Conservation (phyloP, 177 flowering plant genomes). For the Tripterygium wilfordii region DNA sequence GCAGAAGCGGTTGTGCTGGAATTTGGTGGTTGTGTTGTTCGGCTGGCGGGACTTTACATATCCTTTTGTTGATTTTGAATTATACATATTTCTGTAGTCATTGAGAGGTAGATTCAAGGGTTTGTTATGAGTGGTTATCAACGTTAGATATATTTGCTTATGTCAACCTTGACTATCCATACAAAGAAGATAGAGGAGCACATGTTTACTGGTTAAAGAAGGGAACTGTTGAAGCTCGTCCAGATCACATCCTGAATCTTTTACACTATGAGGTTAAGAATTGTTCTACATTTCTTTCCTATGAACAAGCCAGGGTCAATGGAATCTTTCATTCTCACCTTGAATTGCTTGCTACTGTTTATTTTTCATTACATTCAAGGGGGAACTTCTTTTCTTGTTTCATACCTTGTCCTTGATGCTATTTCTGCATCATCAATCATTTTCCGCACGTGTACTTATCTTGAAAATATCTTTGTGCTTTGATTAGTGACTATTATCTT, state of each 20-base stretch:
- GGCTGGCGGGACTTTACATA: constrained; percentile 65
- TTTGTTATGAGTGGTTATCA: constrained; percentile 24
- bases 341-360: background rate
- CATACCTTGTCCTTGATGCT: too few species aligned
- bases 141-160: constrained; percentile 31
- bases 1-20: constrained; percentile 81
- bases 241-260: constrained; percentile 77
- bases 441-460: too few species aligned
- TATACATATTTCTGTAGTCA: background rate
- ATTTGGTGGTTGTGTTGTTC: constrained; percentile 16
- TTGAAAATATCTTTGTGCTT: too few species aligned
- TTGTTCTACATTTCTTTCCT: background rate
- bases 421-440: too few species aligned
- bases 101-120: background rate
- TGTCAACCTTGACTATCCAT: constrained; percentile 60
- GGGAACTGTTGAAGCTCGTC: constrained; percentile 48
- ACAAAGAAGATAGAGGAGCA: constrained; percentile 89
- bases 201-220: constrained; percentile 83
- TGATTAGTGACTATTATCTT: too few species aligned
- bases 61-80: constrained; percentile 41
- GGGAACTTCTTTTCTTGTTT: too few species aligned
- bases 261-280: constrained; percentile 88
- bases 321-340: background rate
- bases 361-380: too few species aligned
- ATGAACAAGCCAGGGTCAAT: background rate